These are phyloP conservation scores for Populus tomentosa DNA, from an alignment of 441 rosid species.

Conservation along the genomic window DNA sequence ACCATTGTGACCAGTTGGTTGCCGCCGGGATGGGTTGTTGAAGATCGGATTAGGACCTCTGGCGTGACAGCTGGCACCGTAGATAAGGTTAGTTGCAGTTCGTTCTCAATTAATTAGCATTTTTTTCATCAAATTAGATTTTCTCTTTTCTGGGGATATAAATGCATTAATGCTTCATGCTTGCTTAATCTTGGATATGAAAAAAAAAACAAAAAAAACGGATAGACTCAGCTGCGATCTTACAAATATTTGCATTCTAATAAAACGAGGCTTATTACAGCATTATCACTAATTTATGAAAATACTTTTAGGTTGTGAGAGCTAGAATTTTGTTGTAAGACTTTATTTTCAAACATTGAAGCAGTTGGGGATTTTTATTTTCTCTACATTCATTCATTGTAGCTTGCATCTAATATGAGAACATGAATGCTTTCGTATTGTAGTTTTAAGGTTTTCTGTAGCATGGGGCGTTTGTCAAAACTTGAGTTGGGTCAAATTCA, in stretches of 20 bases:
- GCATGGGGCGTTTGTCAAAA: neutral
- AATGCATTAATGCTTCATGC: neutral
- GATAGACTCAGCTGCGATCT: neutral
- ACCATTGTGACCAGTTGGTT: constrained; percentile 46
- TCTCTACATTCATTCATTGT: neutral
- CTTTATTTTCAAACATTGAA: neutral
- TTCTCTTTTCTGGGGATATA: neutral
- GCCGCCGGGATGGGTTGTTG: constrained; percentile 72
- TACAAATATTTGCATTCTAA: too few relatives aligned
- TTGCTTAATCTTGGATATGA: neutral
- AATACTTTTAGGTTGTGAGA: neutral
- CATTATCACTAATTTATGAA: neutral
- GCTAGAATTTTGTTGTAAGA: neutral
- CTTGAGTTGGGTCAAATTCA: neutral
- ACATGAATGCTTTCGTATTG: neutral
- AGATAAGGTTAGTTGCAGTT: constrained; percentile 50
- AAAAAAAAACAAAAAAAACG: too few relatives aligned
- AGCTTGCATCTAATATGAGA: neutral
- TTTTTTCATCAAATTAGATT: neutral
- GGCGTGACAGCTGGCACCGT: constrained; percentile 66
- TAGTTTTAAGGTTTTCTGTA: neutral
- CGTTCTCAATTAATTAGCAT: neutral
- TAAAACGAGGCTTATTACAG: neutral
- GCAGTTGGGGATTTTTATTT: neutral
- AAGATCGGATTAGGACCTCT: constrained; percentile 53